These are phyloP conservation scores for Royoungia palumana DNA, from an alignment of 768 basidiomycete species.

Conservation along the genomic window DNA sequence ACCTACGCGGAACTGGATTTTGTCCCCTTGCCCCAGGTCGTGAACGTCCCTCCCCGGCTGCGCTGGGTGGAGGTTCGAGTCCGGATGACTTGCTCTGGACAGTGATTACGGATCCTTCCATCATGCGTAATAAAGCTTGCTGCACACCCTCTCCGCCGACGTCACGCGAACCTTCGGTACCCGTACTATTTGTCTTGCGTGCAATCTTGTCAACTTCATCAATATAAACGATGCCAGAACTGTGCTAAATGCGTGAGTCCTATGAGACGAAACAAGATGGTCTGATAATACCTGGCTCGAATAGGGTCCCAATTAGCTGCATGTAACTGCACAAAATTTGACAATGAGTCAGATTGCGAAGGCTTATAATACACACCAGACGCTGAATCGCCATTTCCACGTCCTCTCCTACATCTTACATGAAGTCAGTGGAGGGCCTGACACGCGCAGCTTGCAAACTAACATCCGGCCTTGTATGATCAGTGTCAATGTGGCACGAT, in stretches of 20 bases:
- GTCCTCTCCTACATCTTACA: constrained; percentile 89
- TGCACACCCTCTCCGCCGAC: constrained; percentile 97
- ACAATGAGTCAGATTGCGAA: not conserved
- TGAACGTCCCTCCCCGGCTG: constrained; percentile 44
- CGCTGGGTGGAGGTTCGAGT: constrained; percentile 43
- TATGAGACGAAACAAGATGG: not conserved
- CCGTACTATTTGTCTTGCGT: constrained; percentile 48
- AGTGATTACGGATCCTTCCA: constrained; percentile 88
- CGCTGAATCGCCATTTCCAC: constrained; percentile 90
- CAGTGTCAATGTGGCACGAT: constrained; percentile 5
- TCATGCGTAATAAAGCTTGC: constrained; percentile 86
- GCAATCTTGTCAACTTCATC: constrained; percentile 97
- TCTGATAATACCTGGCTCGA: constrained; percentile 65
- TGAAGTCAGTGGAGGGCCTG: constrained; percentile 3
- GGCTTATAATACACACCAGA: constrained; percentile 45
- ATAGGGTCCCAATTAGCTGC: constrained; percentile 86
- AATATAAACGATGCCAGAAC: constrained; percentile 92
- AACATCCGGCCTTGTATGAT: constrained; percentile 62
- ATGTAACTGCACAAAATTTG: constrained; percentile 57
- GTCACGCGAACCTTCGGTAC: constrained; percentile 73
- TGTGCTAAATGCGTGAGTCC: constrained; percentile 29
- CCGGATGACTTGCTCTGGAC: constrained; percentile 68
- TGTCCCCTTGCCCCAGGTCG: constrained; percentile 50
- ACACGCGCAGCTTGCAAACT: constrained; percentile 27
- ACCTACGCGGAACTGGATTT: constrained; percentile 28